Evolutionary conservation across 257 asterid genomes (phyloP), one percentile per base, ranked within the genome.

Genomic region (Thymus quinquecostatus): DNA sequence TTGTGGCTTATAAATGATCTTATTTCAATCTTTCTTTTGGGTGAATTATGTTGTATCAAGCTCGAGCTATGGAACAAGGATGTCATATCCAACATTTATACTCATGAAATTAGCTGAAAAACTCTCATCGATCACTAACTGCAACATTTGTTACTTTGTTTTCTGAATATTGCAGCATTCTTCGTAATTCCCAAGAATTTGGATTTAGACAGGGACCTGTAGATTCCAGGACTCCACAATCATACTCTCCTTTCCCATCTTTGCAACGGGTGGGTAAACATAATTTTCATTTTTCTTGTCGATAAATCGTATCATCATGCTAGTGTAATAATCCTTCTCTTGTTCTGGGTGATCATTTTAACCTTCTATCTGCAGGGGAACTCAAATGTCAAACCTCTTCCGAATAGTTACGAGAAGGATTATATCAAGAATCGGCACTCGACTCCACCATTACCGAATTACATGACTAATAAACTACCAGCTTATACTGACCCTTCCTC

Each of bases 341-440:
- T 55, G 33, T 44, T 60, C 62, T 74, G 66, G 47, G 49, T 70
- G 68, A 33, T 30, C 43, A 60, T 47, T 14, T 69, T 33, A 44
- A 10, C 66, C 48, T 72, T 64, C 6, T 75, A 30, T 47, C 58
- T 81, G 77, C 92, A 89, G 94, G 92, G 77, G 53, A 78, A 45
- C 74, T 71, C 79, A 34, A 75, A 66, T 64, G 75, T 68, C 40
- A 55, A 74, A 72, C 65, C 83, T 58, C 74, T 82, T 67, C 60
- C 83, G 7, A 71, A 70, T 71, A 76, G 66, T 66, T 54, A 59
- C 56, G 62, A 51, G 63, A 75, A 66, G 54, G 79, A 81, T 76
- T 75, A 64, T 77, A 66, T 82, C 8, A 74, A 74, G 71, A 74
- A 72, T 69, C 80, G 68, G 44, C 63, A 60, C 34, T 69, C 80